phyloP scores from a whole-genome alignment of 768 basidiomycete genomes.

The Amanita pseudoporphyria region DNA sequence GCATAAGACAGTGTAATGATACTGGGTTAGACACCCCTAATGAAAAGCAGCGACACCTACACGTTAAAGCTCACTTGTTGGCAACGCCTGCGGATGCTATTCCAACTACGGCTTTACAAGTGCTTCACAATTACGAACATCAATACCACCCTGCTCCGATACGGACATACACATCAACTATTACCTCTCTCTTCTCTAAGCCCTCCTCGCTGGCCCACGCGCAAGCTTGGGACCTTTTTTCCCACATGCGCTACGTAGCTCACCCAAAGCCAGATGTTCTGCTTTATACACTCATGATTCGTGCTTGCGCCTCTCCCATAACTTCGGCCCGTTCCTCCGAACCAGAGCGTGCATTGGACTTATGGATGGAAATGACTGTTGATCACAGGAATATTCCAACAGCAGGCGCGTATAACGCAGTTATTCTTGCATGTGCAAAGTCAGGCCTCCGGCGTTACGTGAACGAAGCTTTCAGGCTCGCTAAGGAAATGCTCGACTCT shows the following conservation, averaged over 20 bases:
- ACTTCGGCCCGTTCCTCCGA: constrained; percentile 45
- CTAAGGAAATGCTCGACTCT: constrained; percentile 79
- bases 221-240: constrained; percentile 89
- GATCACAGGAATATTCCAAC: constrained; percentile 59
- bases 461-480: constrained; percentile 74
- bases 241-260: constrained; percentile 94
- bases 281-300: constrained; percentile 82
- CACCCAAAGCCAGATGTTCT: constrained; percentile 68
- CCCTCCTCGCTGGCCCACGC: constrained; percentile 47
- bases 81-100: constrained; percentile 36
- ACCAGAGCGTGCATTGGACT: constrained; percentile 85
- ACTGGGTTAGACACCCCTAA: constrained; percentile 28
- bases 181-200: constrained; percentile 45
- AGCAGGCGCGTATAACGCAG: constrained; percentile 63
- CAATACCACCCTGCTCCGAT: constrained; percentile 57
- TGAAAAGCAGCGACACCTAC: constrained; percentile 55
- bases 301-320: constrained; percentile 59
- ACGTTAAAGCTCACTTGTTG: constrained; percentile 58
- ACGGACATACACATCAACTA: constrained; percentile 62
- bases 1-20: neutral
- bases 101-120: constrained; percentile 51
- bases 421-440: constrained; percentile 73
- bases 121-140: constrained; percentile 68
- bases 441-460: constrained; percentile 56
- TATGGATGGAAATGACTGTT: constrained; percentile 87